Conservation (phyloP, 2,329 filamentous ascomycete genomes). For the Aspergillus hortae region DNA sequence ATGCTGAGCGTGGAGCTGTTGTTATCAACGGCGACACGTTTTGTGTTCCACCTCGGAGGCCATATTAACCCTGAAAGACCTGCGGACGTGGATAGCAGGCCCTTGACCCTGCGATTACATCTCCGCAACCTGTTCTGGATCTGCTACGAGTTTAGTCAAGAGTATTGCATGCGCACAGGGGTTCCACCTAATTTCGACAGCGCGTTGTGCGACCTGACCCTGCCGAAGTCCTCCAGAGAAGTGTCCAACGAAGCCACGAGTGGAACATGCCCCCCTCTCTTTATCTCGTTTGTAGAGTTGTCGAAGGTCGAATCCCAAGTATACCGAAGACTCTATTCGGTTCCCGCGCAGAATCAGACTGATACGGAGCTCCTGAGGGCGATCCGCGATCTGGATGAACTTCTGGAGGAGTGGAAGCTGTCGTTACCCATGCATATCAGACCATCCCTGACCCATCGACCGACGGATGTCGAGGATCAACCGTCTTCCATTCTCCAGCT, state of each 20-base stretch:
- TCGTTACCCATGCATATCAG: slow-evolving; percentile 2
- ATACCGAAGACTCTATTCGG: slow-evolving; percentile 5
- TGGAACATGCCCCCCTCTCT: neutral
- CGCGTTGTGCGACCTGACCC: slow-evolving; percentile 6
- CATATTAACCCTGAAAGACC: neutral
- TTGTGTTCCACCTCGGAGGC: slow-evolving; percentile 11
- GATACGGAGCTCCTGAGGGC: slow-evolving; percentile 7
- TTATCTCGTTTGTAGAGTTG: slow-evolving; percentile 2
- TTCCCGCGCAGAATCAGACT: slow-evolving; percentile 1
- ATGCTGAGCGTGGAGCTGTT: neutral
- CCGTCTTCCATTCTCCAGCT: slow-evolving; percentile 5
- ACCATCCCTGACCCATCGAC: neutral
- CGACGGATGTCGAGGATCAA: neutral
- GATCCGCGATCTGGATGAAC: slow-evolving; percentile 7
- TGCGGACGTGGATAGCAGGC: neutral
- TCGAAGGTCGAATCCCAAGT: slow-evolving; percentile 8
- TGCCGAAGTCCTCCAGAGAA: neutral
- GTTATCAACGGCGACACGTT: slow-evolving; percentile 3
- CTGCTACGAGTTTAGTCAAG: slow-evolving; percentile 4
- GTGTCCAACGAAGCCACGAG: neutral
- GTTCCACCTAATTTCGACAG: slow-evolving; percentile 6
- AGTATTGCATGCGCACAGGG: slow-evolving; percentile 8
- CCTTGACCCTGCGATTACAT: neutral
- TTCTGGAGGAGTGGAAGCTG: slow-evolving; percentile 8
- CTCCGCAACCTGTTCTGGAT: slow-evolving; percentile 10